Evolutionary conservation across 2,329 filamentous ascomycete genomes (phyloP), one percentile per base, ranked within the genome.

Genomic region (Sporothrix brasiliensis): DNA sequence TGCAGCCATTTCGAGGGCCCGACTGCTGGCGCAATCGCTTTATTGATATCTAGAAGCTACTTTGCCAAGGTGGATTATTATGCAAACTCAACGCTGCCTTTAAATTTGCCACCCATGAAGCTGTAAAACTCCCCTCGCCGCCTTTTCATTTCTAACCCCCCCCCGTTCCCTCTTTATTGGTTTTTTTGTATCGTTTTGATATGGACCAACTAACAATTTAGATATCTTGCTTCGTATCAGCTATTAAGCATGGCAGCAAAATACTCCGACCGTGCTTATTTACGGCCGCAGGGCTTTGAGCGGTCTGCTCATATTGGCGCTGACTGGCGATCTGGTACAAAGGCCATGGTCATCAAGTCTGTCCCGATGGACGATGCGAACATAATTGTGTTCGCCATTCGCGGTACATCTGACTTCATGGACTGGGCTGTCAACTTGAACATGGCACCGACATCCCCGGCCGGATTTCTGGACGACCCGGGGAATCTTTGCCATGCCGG

Each of bases 361-460:
- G 85, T 94, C 0, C 88, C 92, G 1, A 88, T 93, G 77, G 92
- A 95, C 76, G 85, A 92, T 75, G 88, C 90, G 81, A 88, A 92
- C 77, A 89, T 90, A 21, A 90, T 97, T 71, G 90, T 96, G 13
- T 92, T 97, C 76, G 92, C 93, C 16, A 92, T 97, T 73, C 88
- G 93, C 24, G 93, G 93, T 24, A 93, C 89, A 0, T 88, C 92
- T 30, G 91, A 88, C 7, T 91, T 95, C 75, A 88, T 91, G 82
- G 93, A 97, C 80, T 97, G 93, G 93, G 87, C 91, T 1, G 91
- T 95, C 60, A 96, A 97, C 78, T 85, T 95, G 69, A 88, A 91
- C 66, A 87, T 87, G 1, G 87, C 86, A 0, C 92, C 92, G 0
- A 83, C 86, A 0, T 83, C 88, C 1, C 92, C 93, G 0, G 77